These are phyloP conservation scores for Hirsutella thompsonii DNA, from an alignment of 2,329 filamentous ascomycete species.

Conservation along the genomic window DNA sequence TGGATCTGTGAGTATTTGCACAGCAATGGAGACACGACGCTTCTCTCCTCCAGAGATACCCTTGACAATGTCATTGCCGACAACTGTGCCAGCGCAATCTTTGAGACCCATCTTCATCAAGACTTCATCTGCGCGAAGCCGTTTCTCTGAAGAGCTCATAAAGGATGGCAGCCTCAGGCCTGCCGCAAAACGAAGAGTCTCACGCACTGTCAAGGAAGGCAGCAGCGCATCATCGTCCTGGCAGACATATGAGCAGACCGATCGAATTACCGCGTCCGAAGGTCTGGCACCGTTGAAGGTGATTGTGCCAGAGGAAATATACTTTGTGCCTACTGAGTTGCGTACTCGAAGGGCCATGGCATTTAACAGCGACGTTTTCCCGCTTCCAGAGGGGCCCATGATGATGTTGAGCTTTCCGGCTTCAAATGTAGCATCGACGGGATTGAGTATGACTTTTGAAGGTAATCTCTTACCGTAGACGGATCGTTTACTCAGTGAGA, in stretches of 20 bases:
- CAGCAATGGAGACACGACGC: slow-evolving; percentile 62
- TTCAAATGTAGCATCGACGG: slow-evolving; percentile 53
- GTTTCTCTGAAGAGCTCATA: slow-evolving; percentile 57
- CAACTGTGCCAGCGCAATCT: slow-evolving; percentile 63
- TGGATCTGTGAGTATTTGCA: slow-evolving; percentile 66
- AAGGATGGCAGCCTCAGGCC: slow-evolving; percentile 57
- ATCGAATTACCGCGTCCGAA: slow-evolving; percentile 54
- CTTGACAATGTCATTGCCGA: slow-evolving; percentile 61
- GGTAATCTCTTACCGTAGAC: slow-evolving; percentile 36
- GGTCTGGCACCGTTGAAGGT: slow-evolving; percentile 58
- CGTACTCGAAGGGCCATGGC: slow-evolving; percentile 57
- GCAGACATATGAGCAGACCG: slow-evolving; percentile 64
- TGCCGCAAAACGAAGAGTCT: slow-evolving; percentile 60
- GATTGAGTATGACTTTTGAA: slow-evolving; percentile 49
- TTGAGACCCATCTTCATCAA: slow-evolving; percentile 65
- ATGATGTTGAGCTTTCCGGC: slow-evolving; percentile 61
- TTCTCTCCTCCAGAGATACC: slow-evolving; percentile 74
- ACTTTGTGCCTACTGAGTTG: slow-evolving; percentile 47
- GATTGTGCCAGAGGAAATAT: slow-evolving; percentile 48
- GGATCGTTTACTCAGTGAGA: slow-evolving; percentile 51
- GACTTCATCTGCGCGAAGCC: slow-evolving; percentile 55
- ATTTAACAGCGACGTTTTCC: slow-evolving; percentile 65
- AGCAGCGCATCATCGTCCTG: slow-evolving; percentile 68
- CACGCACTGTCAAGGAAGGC: slow-evolving; percentile 61
- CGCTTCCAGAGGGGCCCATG: slow-evolving; percentile 68